Evolutionary conservation across 2,329 filamentous ascomycete genomes (phyloP).

Genomic region (Gyromitra esculenta): DNA sequence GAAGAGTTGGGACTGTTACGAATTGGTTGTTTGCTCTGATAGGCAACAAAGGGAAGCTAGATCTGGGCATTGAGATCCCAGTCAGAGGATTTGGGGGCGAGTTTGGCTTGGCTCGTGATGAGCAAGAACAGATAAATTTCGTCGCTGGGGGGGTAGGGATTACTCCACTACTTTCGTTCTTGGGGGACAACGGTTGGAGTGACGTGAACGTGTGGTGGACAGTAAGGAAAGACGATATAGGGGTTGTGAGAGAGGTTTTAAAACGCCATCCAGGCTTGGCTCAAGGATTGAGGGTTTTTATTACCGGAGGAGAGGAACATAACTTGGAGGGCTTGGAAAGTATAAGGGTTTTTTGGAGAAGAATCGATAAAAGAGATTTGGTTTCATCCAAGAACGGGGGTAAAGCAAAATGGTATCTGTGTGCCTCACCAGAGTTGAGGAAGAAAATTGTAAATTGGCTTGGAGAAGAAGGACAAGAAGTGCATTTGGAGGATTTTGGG

Average conservation of each 20-base stretch:
- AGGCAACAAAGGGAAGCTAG: background rate
- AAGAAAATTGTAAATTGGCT: slow-evolving; percentile 65
- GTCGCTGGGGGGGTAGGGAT: slow-evolving; percentile 84
- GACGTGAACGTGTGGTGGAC: slow-evolving; percentile 74
- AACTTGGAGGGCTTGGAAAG: slow-evolving; percentile 32
- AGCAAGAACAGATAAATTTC: slow-evolving; percentile 67
- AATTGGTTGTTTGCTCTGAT: slow-evolving; percentile 59
- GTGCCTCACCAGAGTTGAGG: slow-evolving; percentile 66
- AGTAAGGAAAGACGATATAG: slow-evolving; percentile 70
- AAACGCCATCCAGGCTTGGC: slow-evolving; percentile 66
- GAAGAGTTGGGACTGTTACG: slow-evolving; percentile 76
- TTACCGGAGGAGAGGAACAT: slow-evolving; percentile 66
- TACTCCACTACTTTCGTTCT: slow-evolving; percentile 79
- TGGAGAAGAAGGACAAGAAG: slow-evolving; percentile 61
- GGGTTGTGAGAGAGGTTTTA: slow-evolving; percentile 71
- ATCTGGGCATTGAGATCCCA: slow-evolving; percentile 68
- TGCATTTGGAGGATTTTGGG: slow-evolving; percentile 55
- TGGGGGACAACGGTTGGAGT: slow-evolving; percentile 64
- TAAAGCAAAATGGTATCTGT: slow-evolving; percentile 68
- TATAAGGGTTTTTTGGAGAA: slow-evolving; percentile 59
- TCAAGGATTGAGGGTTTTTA: slow-evolving; percentile 68
- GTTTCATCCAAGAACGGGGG: slow-evolving; percentile 57
- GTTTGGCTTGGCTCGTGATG: slow-evolving; percentile 63
- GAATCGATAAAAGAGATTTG: slow-evolving; percentile 65
- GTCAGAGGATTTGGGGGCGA: slow-evolving; percentile 78